phyloP scores from a whole-genome alignment of 2,329 filamentous ascomycete genomes.

The Clonostachys byssicola region DNA sequence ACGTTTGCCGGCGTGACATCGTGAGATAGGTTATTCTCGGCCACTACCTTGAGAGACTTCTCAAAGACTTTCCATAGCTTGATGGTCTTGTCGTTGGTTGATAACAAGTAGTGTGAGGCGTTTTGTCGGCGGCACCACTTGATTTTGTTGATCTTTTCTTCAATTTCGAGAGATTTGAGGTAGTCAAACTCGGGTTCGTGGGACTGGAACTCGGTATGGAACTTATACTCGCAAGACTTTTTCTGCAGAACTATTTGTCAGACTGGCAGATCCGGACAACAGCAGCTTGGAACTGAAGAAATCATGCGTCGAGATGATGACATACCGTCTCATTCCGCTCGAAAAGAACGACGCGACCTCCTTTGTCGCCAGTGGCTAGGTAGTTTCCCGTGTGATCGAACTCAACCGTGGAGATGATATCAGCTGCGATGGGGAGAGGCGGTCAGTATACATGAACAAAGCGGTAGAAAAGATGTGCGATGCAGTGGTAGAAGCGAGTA shows the following conservation, averaged over 20 bases:
- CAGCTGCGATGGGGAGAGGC: conserved; percentile 48
- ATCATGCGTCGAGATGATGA: conserved; percentile 1
- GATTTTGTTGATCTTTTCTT: conserved; percentile 99
- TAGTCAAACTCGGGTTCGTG: conserved; percentile 99
- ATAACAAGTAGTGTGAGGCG: conserved; percentile 95
- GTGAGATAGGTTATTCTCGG: conserved; percentile 96
- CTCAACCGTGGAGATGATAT: conserved; percentile 89
- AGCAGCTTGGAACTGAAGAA: not conserved
- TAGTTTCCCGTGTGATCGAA: conserved; percentile 91
- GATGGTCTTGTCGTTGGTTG: conserved; percentile 99
- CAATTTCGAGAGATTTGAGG: conserved; percentile 97
- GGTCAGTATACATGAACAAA: conserved; percentile 9
- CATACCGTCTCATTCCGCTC: conserved; percentile 93
- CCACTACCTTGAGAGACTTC: conserved; percentile 97
- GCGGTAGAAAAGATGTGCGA: conserved; percentile 4
- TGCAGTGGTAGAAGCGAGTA: not conserved
- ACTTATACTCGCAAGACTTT: conserved; percentile 99
- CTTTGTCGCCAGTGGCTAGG: conserved; percentile 85
- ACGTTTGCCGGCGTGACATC: conserved; percentile 78
- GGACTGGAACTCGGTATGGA: conserved; percentile 99
- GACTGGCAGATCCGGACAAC: not conserved
- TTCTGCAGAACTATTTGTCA: conserved; percentile 54
- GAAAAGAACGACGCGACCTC: conserved; percentile 79
- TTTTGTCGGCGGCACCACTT: conserved; percentile 99
- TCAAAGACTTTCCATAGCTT: conserved; percentile 99